Evolutionary conservation across 2,329 filamentous ascomycete genomes (phyloP), one percentile per base, ranked within the genome.

Genomic region (Ceratocystis variospora): DNA sequence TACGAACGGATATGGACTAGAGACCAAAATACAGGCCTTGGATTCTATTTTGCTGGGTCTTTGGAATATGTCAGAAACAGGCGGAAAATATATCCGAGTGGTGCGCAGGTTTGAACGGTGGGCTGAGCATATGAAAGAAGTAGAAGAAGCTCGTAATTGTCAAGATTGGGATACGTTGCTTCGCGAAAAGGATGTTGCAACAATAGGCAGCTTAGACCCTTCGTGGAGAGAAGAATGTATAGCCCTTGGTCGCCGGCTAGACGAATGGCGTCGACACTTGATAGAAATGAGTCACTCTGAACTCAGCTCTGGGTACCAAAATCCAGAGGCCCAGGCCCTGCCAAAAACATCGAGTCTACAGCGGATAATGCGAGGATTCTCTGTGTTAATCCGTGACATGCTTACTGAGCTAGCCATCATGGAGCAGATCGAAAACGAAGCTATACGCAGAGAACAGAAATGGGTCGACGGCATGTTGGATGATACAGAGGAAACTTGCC

Each of bases 351-450:
- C 74, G 17, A 81, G 78, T 67, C 71, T 87, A 65, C 75, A 71
- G 25, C 73, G 75, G 33, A 78, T 84, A 69, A 72, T 87, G 48
- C 73, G 72, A 5, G 78, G 76, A 1, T 82, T 79, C 66, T 73
- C 76, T 25, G 71, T 71, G 17, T 73, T 88, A 57, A 78, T 87
- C 12, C 72, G 75, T 61, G 82, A 79, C 45, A 87, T 87, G 84
- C 73, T 85, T 57, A 76, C 76, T n/a, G 86, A 88, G 75, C 74
- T 88, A 69, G 73, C 73, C n/a, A 68, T 80, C 68, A 88, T 88
- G 85, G 78, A 78, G 66, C 78, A 80, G 70, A 81, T 88, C 66
- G 83, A 87, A 74, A 75, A 75, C 61, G 83, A 84, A 70, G 80
- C 83, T 3, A 73, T 83, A 64, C 75, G 74, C 61, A 77, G 79